phyloP scores from a whole-genome alignment of 306 rosid species.

The Prunus mongolica region DNA sequence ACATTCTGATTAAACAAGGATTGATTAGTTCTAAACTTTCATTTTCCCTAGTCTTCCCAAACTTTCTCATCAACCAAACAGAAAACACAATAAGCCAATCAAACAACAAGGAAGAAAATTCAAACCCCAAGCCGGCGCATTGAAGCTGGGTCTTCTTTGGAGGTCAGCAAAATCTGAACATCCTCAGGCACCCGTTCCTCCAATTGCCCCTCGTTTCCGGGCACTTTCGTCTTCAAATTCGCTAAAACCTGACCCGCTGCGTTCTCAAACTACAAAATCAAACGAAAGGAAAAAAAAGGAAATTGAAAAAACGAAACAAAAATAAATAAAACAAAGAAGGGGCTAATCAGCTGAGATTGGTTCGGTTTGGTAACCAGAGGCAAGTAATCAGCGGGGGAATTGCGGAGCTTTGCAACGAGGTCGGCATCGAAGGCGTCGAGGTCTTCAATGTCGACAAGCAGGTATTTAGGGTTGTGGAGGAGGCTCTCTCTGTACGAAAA shows the following conservation, averaged over 20 bases:
- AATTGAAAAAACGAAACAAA: not conserved
- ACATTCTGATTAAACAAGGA: not conserved
- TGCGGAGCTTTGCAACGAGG: conserved; percentile 71
- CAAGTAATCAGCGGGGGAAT: conserved; percentile 71
- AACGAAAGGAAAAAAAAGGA: too few species aligned
- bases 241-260: conserved; percentile 94
- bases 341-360: not conserved
- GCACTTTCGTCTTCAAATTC: conserved; percentile 74
- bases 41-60: not conserved
- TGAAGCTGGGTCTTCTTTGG: conserved; percentile 71
- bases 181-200: conserved; percentile 82
- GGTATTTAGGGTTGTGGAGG: conserved; percentile 58
- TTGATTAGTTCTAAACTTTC: not conserved
- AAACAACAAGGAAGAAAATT: not conserved
- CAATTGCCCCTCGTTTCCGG: conserved; percentile 77
- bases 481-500: conserved; percentile 86
- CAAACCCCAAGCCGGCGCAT: conserved; percentile 89
- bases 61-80: conserved; percentile 5
- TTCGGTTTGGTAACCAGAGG: conserved; percentile 48
- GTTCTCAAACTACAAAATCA: conserved; percentile 63
- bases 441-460: conserved; percentile 66
- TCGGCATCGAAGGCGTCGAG: conserved; percentile 77
- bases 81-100: not conserved
- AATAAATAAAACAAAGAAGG: not conserved
- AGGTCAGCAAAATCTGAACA: conserved; percentile 87